phyloP scores from a whole-genome alignment of 805 yeast genomes.

The Kodamaea neixiangensis region DNA sequence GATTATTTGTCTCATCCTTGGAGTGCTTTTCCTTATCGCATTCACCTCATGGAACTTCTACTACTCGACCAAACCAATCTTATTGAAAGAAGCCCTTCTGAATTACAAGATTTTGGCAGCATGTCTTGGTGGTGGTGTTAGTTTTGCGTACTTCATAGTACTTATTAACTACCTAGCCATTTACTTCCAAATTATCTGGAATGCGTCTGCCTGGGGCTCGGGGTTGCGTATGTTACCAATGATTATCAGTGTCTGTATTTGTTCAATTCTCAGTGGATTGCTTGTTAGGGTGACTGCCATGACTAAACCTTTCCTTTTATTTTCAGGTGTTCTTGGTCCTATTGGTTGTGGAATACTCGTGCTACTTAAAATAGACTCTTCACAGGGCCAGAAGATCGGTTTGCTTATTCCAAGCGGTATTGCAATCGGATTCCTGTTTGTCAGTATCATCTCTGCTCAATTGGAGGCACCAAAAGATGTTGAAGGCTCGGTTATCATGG shows the following conservation, averaged over 20 bases:
- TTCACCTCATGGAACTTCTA: constrained; percentile 22
- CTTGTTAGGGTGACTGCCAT: constrained; percentile 37
- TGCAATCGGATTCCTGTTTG: constrained; percentile 47
- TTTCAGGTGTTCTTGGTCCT: constrained; percentile 36
- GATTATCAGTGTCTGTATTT: constrained; percentile 39
- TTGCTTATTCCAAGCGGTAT: constrained; percentile 49
- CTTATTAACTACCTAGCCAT: constrained; percentile 34
- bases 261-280: constrained; percentile 41
- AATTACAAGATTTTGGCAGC: constrained; percentile 18
- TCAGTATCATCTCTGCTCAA: constrained; percentile 45
- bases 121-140: constrained; percentile 14
- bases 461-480: constrained; percentile 51
- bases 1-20: constrained; percentile 24
- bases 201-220: constrained; percentile 42
- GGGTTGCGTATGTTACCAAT: constrained; percentile 49
- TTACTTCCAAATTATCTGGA: constrained; percentile 53
- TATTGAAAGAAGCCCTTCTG: constrained; percentile 18
- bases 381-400: constrained; percentile 41
- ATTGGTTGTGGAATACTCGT: constrained; percentile 48
- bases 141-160: constrained; percentile 22
- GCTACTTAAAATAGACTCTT: constrained; percentile 42
- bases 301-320: constrained; percentile 43
- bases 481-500: constrained; percentile 47
- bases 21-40: constrained; percentile 18
- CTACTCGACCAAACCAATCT: constrained; percentile 19